Base-by-base conservation (phyloP, 2,329 filamentous ascomycete genomes). In the Whalleya microplaca region DNA sequence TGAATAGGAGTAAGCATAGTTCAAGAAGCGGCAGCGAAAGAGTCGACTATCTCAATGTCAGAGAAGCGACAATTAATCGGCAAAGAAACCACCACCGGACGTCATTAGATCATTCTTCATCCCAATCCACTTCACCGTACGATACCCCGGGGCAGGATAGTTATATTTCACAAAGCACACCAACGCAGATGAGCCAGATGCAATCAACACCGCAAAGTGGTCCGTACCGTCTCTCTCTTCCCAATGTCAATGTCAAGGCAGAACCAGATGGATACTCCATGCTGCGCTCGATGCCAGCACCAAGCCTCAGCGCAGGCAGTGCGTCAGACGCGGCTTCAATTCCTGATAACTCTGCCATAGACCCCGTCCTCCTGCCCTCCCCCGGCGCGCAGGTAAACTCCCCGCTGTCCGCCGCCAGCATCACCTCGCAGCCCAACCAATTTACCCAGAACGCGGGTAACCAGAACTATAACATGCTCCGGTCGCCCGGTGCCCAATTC, bases 281-380 rank as follows among this genome's bases (percentile, higher is more conserved):
- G 10, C 62, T 79, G 54, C 72, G 75, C 20, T 70, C 74, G 16
- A 75, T 78, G 2, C 76, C 80, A 1, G 70, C 72, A 2, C 66
- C 76, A 10, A 67, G 72, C 1, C 73, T 75, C 16, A 76, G 71
- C 65, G 71, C 68, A 21, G 66, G 73, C 29, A 76, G 73, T 51
- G 71, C 74, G 2, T 73, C 72, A 42, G 73, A 75, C 16, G 59
- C 41, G 45, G 41, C 73, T 68, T 70, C 71, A 51, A 66, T 75
- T 45, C 72, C 65, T 2, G 70, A 71, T 45, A 64, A 69, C n/a
- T 68, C 73, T 9, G 65, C 67, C 14, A 73, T 78, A 37, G 80
- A 83, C 46, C 78, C 76, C 2, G 69, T 75, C 0, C 72, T 82
- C 32, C 70, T 81, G 18, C 73, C 76, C 0, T 82, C 81, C 2